phyloP scores from a whole-genome alignment of 164 flowering plant genomes.

The Platanus orientalis region DNA sequence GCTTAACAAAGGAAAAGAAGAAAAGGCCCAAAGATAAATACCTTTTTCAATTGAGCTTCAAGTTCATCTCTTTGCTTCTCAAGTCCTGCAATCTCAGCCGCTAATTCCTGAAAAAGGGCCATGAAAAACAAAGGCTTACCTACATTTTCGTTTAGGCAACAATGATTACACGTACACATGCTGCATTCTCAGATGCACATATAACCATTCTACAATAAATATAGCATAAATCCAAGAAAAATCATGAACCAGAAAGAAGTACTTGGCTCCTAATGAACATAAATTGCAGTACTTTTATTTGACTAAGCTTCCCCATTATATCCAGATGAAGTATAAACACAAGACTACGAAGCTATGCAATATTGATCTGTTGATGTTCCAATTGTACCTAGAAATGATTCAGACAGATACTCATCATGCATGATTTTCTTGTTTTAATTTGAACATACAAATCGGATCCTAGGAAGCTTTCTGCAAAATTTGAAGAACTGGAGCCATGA shows the following conservation, averaged over 20 bases:
- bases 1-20: background rate
- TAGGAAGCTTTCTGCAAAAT: too few species aligned
- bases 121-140: constrained; percentile 4
- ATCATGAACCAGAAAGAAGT: background rate
- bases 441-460: too few species aligned
- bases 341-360: too few species aligned
- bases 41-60: constrained; percentile 74
- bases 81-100: constrained; percentile 48
- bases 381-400: too few species aligned
- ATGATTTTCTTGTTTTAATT: too few species aligned
- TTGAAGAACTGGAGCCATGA: too few species aligned
- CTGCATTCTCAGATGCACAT: background rate
- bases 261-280: background rate
- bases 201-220: background rate
- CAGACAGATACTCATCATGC: too few species aligned
- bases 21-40: constrained; percentile 12
- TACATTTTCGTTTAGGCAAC: background rate
- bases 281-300: too few species aligned
- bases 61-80: constrained; percentile 62
- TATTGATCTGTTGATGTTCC: too few species aligned
- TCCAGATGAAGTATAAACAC: too few species aligned
- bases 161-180: background rate
- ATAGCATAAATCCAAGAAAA: background rate
- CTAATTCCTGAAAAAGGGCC: constrained; percentile 58
- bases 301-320: too few species aligned